Evolutionary conservation across 768 basidiomycete genomes (phyloP), one percentile per base, ranked within the genome.

Genomic region (Cystobasidium ongulense): DNA sequence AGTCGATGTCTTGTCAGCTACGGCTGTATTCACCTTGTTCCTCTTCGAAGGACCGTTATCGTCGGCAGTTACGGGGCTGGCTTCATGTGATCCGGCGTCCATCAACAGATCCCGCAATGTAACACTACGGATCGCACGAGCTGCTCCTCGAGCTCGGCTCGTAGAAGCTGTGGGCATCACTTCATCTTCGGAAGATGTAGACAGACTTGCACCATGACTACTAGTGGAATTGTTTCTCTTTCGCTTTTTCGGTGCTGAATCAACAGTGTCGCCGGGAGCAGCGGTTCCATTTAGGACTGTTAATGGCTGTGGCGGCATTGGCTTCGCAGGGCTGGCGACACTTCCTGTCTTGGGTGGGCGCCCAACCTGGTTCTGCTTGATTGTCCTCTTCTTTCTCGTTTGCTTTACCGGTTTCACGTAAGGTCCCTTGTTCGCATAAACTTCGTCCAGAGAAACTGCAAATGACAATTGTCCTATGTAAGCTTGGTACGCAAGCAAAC

Each of bases 81-180:
- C 46, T 4, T 8, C 46, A 21, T 8, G 7, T 3, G 46, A 8
- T 21, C 21, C 15, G n/a, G 25, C 23, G 29, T 59, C 57, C 2
- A 59, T 29, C 8, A 67, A 43, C 7, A 67, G 41, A 33, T 67
- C 65, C 29, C 25, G 39, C 65, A 46, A 46, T 15, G 39, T 67
- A 15, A 67, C 65, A 21, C 39, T n/a, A 23, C 65, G 65, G 10
- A 31, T 50, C 23, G 46, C 18, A 11, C 65, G 65, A 27, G 43
- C 50, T n/a, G 43, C 46, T 29, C 35, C 25, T 18, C 65, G 65
- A 31, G 65, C 39, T 18, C 65, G 38, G 10, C 10, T 52, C 21
- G 33, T 64, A 11, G 65, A n/a, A 4, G 65, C 65, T 29, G 39
- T 50, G 13, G 65, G 65, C 65, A 67, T 67, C 29, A 67, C 65